Conservation (phyloP, 306 rosid species). For the Vicia villosa region DNA sequence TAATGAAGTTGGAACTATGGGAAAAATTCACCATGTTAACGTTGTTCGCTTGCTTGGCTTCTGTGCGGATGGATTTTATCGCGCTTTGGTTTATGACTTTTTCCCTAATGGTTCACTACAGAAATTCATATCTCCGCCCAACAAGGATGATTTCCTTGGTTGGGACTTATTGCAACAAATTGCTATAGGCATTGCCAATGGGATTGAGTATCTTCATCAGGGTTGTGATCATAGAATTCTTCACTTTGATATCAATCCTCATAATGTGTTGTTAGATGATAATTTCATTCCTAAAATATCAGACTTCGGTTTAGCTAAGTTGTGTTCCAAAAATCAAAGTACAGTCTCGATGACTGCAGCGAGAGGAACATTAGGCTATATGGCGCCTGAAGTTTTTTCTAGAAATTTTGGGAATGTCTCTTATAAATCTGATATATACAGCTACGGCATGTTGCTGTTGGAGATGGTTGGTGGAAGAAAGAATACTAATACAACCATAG, state of each 20-base stretch:
- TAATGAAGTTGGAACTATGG: conserved; percentile 22
- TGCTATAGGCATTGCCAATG: conserved; percentile 5
- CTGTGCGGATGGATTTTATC: conserved; percentile 7
- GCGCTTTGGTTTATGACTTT: conserved; percentile 14
- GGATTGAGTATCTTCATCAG: conserved; percentile 14
- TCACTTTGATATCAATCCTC: conserved; percentile 22
- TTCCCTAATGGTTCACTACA: background rate
- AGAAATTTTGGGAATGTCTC: conserved; percentile 14
- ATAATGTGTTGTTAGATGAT: conserved; percentile 4
- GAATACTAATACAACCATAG: background rate
- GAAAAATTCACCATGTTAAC: conserved; percentile 10
- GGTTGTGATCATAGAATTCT: conserved; percentile 20
- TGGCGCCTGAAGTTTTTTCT: conserved; percentile 24
- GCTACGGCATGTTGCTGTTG: background rate
- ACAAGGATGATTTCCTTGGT: background rate
- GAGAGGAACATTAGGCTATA: conserved; percentile 20
- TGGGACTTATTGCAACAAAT: conserved; percentile 12
- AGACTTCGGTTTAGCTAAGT: conserved; percentile 6
- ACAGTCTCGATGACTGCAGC: conserved; percentile 15
- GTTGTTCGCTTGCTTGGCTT: conserved; percentile 25
- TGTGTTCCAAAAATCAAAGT: conserved; percentile 5
- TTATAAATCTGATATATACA: conserved; percentile 26
- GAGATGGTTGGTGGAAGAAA: conserved; percentile 24
- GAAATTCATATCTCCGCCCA: background rate
- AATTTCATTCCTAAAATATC: conserved; percentile 8